Base-by-base conservation (phyloP, 2,329 filamentous ascomycete genomes). In the Stenocarpella maydis region DNA sequence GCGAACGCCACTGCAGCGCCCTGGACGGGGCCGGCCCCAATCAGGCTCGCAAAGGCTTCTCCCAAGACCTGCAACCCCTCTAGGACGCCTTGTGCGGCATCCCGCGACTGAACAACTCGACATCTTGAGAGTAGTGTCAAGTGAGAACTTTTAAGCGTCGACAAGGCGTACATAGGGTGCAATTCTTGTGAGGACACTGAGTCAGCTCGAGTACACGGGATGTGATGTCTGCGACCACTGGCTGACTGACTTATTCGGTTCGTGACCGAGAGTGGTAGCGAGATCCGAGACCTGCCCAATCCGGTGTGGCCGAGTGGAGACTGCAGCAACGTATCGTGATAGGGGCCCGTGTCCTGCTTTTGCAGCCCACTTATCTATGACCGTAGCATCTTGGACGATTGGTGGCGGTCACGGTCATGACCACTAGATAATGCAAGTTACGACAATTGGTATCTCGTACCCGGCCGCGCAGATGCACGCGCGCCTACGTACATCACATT, bases 221-320 rank as follows among this genome's bases (percentile, higher is more conserved):
- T 24, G 19, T 26, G 15, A 19, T 21, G 26, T 61, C 12, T 47
- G 41, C 26, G 10, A 21, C 19, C 9, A 24, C 19, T 10, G 17
- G 31, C 31, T 19, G n/a, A n/a, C n/a, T n/a, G n/a, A 34, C 1
- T 19, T 43, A 8, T 34, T 19, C 7, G 17, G 43, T 31, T 61
- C 19, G 58, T 49, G 21, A 31, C 45, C 28, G 58, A 37, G 17
- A 26, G 43, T 17, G 41, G n/a, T 21, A 67, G 41, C 28, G 50
- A 67, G 52, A 53, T 24, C 39, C 50, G 28, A 66, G 64, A 66
- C 64, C 64, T 66, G 64, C 64, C 64, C 17, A 17, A 66, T 66
- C 24, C 26, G 64, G 64, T 24, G 55, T 45, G 64, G 39, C 50
- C 34, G 21, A 66, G 52, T 66, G 64, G 64, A 19, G 64, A 43